Base-by-base conservation (phyloP, 441 rosid species). In the Dalechampia spathulata region DNA sequence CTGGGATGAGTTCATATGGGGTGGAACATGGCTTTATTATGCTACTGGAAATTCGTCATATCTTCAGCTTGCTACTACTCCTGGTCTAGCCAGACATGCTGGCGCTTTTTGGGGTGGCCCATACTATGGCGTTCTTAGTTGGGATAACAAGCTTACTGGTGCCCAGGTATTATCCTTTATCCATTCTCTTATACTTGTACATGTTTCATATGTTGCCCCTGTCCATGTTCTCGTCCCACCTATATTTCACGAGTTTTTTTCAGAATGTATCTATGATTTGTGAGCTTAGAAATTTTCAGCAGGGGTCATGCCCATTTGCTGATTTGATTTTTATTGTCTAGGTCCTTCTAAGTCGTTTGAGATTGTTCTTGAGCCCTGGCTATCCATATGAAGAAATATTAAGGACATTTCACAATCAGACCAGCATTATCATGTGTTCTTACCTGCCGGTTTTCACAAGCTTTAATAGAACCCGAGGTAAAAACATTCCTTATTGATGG, bases 61-160 rank as follows among this genome's bases (percentile, higher is more conserved):
- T 66, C 87, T 93, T 70, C 63, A 72, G 15, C 78, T 75, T 44
- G 85, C 79, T 58, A 89, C 99, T 6, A 36, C 58, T 62, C 79
- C 77, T 46, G 68, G 39, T 47, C 16, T 86, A 38, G 88, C 92
- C 3, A 67, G 14, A 52, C 81, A 70, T 40, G 96, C 95, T 45
- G 96, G 94, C 46, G 82, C 87, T 52, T 92, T 89, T 41, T 75
- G 75, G 81, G 76, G 79, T 55, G 82, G 77, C 38, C 70, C 84
- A 2, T 82, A 78, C 60, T 81, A 80, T 57, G 88, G 88, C 3
- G 94, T 92, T 4, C 72, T 82, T 70, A 86, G 92, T 71, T 92
- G 99, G 99, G 96, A 92, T 72, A 92, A 86, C 80, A 92, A 86
- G 80, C 99, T 85, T 55, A 54, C 88, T 12, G 96, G 94, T 57